A percentile compares a stretch with the other conserved stretches of the same genome.
These are phyloP conservation scores for Cutaneotrichosporon dermatis DNA, from an alignment of 1,284 basidiomycete species.

Conservation along the genomic window DNA sequence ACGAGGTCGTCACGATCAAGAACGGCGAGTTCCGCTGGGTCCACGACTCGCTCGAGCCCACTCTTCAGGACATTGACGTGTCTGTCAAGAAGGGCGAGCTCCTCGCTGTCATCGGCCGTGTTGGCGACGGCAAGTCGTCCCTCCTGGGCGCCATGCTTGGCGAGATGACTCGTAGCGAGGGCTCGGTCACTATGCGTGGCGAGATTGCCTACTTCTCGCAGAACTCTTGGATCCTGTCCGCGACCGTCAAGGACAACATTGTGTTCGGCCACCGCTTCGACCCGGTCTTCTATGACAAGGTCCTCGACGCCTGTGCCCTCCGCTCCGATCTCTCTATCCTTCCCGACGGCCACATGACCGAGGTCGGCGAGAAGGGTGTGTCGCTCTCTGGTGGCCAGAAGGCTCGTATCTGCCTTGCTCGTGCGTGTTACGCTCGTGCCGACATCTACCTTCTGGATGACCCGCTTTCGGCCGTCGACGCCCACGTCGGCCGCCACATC, in stretches of 20 bases:
- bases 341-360: slow-evolving; percentile 65
- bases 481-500: slow-evolving; percentile 63
- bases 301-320: slow-evolving; percentile 69
- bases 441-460: slow-evolving; percentile 58
- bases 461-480: slow-evolving; percentile 58
- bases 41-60: slow-evolving; percentile 55
- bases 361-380: slow-evolving; percentile 63
- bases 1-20: slow-evolving; percentile 67
- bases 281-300: slow-evolving; percentile 51
- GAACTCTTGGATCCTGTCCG: slow-evolving; percentile 82
- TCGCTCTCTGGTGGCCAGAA: slow-evolving; percentile 59
- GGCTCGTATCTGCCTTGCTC: slow-evolving; percentile 59
- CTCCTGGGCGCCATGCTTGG: slow-evolving; percentile 56
- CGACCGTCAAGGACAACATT: slow-evolving; percentile 81
- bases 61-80: slow-evolving; percentile 71
- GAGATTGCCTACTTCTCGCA: slow-evolving; percentile 84
- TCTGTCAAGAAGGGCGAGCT: slow-evolving; percentile 79
- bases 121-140: slow-evolving; percentile 83
- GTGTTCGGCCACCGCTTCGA: slow-evolving; percentile 85
- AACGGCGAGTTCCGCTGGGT: slow-evolving; percentile 77
- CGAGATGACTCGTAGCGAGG: slow-evolving; percentile 76
- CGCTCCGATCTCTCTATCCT: slow-evolving; percentile 73
- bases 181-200: slow-evolving; percentile 66
- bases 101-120: slow-evolving; percentile 77
- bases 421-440: slow-evolving; percentile 57